phyloP scores from a whole-genome alignment of 768 basidiomycete species.

The Suillus cothurnatus region DNA sequence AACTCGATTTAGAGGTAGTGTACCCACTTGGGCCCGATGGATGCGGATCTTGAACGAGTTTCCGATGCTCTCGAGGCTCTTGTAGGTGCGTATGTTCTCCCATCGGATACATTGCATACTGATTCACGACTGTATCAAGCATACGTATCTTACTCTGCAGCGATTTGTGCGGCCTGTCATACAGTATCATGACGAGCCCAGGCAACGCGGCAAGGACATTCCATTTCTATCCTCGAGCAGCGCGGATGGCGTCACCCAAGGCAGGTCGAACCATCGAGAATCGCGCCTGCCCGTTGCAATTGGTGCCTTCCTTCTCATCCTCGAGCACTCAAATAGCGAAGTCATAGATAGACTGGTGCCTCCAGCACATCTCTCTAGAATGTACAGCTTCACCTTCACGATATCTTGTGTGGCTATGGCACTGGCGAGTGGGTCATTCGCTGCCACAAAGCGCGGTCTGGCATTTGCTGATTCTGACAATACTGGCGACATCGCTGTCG shows the following conservation, averaged over 20 bases:
- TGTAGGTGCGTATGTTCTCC: not conserved
- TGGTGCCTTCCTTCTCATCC: not conserved
- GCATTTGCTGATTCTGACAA: constrained; percentile 13
- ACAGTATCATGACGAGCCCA: not conserved
- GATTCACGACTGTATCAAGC: not conserved
- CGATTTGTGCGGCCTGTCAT: not conserved
- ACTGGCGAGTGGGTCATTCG: constrained; percentile 5
- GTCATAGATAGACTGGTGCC: not conserved
- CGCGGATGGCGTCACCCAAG: not conserved
- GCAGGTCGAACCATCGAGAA: not conserved
- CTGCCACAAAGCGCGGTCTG: constrained; percentile 10
- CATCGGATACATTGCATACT: not conserved
- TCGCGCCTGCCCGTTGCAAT: not conserved
- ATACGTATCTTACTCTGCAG: not conserved
- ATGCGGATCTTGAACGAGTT: not conserved
- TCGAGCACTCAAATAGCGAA: constrained; percentile 8
- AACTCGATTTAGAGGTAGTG: not conserved
- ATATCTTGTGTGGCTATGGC: constrained; percentile 7
- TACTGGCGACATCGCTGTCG: constrained; percentile 11
- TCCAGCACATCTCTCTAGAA: not conserved
- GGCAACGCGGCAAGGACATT: not conserved
- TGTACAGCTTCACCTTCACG: constrained; percentile 1
- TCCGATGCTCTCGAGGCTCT: not conserved
- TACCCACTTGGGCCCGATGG: not conserved
- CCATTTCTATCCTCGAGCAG: not conserved